A percentile compares a stretch with the other conserved stretches of the same genome.
These are phyloP conservation scores for Rhodosporidiobolus sp. DNA, from an alignment of 768 basidiomycete genomes.

Conservation along the genomic window DNA sequence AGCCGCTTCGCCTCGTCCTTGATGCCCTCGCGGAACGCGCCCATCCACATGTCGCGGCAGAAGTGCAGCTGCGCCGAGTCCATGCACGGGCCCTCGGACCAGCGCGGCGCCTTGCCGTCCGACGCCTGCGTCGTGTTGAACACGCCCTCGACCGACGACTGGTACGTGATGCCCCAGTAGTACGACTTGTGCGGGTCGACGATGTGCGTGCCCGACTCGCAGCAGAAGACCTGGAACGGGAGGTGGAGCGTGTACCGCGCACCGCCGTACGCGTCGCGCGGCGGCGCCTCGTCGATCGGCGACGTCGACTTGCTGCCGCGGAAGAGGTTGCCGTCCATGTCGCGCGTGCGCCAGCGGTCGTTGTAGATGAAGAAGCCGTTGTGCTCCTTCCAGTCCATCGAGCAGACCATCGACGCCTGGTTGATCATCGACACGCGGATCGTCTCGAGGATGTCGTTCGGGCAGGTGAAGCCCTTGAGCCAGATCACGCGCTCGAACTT, in stretches of 20 bases:
- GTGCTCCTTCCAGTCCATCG: constrained; percentile 99
- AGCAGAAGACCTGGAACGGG: constrained; percentile 98
- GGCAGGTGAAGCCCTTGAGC: constrained; percentile 98
- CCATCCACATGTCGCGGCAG: constrained; percentile 94
- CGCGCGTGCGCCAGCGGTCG: constrained; percentile 96
- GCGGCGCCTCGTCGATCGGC: constrained; percentile 83
- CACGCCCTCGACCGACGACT: constrained; percentile 78
- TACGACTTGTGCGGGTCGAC: constrained; percentile 94
- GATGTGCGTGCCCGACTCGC: constrained; percentile 95
- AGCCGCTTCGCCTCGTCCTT: constrained; percentile 47
- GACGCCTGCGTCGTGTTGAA: constrained; percentile 61
- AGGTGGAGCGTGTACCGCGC: constrained; percentile 83
- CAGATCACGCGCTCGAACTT: constrained; percentile 88
- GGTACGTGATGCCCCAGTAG: constrained; percentile 83
- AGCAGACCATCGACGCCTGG: constrained; percentile 95
- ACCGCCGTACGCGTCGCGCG: constrained; percentile 77
- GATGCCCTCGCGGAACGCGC: constrained; percentile 69
- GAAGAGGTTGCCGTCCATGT: constrained; percentile 97
- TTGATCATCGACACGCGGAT: constrained; percentile 85
- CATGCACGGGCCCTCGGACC: constrained; percentile 79
- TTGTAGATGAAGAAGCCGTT: constrained; percentile 98
- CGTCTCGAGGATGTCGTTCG: constrained; percentile 94
- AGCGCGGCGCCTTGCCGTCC: constrained; percentile 56
- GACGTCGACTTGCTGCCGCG: constrained; percentile 92
- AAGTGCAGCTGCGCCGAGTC: constrained; percentile 98